Evolutionary conservation across 345 rosid genomes (phyloP).

Genomic region (Chamaenerion angustifolium): DNA sequence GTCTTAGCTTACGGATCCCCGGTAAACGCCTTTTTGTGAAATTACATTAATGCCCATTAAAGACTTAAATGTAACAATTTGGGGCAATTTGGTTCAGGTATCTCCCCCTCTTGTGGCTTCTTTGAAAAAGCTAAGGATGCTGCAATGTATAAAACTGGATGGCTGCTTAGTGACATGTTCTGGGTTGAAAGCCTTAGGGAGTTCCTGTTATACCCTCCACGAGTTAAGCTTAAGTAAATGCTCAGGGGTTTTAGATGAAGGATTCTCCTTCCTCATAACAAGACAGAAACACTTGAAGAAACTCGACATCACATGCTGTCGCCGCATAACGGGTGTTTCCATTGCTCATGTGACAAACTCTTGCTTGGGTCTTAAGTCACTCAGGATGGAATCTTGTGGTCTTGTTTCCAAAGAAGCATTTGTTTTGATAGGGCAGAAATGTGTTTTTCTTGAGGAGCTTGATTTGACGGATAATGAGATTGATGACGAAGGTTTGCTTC

Average conservation of each 20-base stretch:
- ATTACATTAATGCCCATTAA: no score
- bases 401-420: slow-evolving; percentile 48
- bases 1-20: slow-evolving; percentile 39
- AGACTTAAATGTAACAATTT: no score
- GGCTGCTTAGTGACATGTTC: slow-evolving; percentile 33
- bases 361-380: slow-evolving; percentile 32
- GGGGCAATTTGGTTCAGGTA: slow-evolving; percentile 22
- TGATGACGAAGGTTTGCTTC: slow-evolving; percentile 49
- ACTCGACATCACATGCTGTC: slow-evolving; percentile 61
- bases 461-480: slow-evolving; percentile 64
- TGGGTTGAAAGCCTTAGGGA: slow-evolving; percentile 44
- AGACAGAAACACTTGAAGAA: slow-evolving; percentile 38
- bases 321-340: slow-evolving; percentile 46
- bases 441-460: slow-evolving; percentile 53
- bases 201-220: slow-evolving; percentile 24
- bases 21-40: slow-evolving; percentile 17
- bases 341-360: slow-evolving; percentile 31
- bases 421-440: slow-evolving; percentile 38
- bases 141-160: slow-evolving; percentile 53
- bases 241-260: slow-evolving; percentile 50
- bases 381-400: slow-evolving; percentile 59
- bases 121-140: slow-evolving; percentile 28
- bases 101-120: slow-evolving; percentile 31
- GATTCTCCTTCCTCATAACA: slow-evolving; percentile 34
- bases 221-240: slow-evolving; percentile 67